Evolutionary conservation across 1,139 yeast genomes (phyloP).

Genomic region (Zygosaccharomyces pseudobailii): DNA sequence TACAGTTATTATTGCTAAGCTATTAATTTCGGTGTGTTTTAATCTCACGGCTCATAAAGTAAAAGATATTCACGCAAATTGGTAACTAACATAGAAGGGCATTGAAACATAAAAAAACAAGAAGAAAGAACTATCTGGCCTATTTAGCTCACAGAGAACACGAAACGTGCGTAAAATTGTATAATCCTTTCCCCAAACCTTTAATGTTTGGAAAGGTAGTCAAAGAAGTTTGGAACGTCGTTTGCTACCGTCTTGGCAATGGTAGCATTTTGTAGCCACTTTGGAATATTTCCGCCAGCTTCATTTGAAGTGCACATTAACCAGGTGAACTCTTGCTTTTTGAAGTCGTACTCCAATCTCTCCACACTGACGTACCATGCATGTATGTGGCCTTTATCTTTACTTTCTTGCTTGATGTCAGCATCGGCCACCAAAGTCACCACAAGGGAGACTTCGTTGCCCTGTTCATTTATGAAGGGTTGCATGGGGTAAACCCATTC

Average conservation of each 20-base stretch:
- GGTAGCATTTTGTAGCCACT: conserved; percentile 53
- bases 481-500: conserved; percentile 49
- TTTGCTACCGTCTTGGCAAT: conserved; percentile 56
- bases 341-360: conserved; percentile 40
- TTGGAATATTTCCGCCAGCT: conserved; percentile 64
- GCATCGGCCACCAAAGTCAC: conserved; percentile 47
- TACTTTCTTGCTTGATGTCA: conserved; percentile 21
- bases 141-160: too few relatives aligned
- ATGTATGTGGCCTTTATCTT: conserved; percentile 32
- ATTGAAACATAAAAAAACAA: too few relatives aligned
- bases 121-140: too few relatives aligned
- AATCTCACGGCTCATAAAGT: too few relatives aligned
- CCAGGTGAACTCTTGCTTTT: conserved; percentile 49
- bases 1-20: too few relatives aligned
- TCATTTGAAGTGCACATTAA: conserved; percentile 49
- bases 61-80: background rate
- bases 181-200: too few relatives aligned
- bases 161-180: too few relatives aligned
- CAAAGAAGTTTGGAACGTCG: conserved; percentile 61
- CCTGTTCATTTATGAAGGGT: conserved; percentile 13
- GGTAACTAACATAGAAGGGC: too few relatives aligned
- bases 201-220: conserved; percentile 38
- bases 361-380: conserved; percentile 60
- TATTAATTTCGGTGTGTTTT: too few relatives aligned
- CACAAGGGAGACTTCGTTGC: conserved; percentile 42